A percentile compares a stretch with the other conserved stretches of the same genome.
phyloP scores from a whole-genome alignment of 1,139 yeast species.

The Saccharomyces hybrid region DNA sequence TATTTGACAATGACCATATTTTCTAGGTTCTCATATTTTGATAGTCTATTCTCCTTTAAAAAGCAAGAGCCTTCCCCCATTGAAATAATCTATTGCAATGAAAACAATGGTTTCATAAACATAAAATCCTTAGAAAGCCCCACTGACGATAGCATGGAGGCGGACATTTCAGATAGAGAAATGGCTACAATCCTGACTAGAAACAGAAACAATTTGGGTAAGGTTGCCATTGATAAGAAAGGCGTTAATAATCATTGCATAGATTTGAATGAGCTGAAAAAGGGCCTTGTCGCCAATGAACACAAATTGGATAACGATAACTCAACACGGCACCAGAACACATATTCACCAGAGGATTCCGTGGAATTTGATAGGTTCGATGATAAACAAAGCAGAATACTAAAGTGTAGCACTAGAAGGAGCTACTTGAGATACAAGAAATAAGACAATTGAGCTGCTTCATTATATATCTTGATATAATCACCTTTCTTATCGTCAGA shows the following conservation, averaged over 20 bases:
- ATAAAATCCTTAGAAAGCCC: slow-evolving; percentile 4
- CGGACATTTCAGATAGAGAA: slow-evolving; percentile 13
- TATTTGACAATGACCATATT: not conserved
- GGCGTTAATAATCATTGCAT: not conserved
- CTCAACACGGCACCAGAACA: not conserved
- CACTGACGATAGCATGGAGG: slow-evolving; percentile 8
- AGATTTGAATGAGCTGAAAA: not conserved
- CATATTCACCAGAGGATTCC: slow-evolving; percentile 8
- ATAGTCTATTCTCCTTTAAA: not conserved
- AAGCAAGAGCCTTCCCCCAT: not conserved
- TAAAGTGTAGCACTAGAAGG: slow-evolving; percentile 11
- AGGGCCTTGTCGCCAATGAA: not conserved
- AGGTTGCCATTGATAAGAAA: slow-evolving; percentile 2
- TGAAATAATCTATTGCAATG: slow-evolving; percentile 7
- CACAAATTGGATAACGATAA: not conserved
- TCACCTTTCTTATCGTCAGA: not conserved
- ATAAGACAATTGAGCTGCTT: not conserved
- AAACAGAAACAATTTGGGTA: slow-evolving; percentile 3
- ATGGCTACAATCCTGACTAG: slow-evolving; percentile 11
- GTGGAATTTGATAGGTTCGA: slow-evolving; percentile 12
- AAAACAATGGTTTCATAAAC: slow-evolving; percentile 12
- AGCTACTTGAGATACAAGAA: slow-evolving; percentile 1
- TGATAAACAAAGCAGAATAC: slow-evolving; percentile 11
- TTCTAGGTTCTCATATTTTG: not conserved
- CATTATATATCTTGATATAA: not conserved